Conservation (phyloP, 2,329 filamentous ascomycete genomes). For the Paraphoma chrysanthemicola region DNA sequence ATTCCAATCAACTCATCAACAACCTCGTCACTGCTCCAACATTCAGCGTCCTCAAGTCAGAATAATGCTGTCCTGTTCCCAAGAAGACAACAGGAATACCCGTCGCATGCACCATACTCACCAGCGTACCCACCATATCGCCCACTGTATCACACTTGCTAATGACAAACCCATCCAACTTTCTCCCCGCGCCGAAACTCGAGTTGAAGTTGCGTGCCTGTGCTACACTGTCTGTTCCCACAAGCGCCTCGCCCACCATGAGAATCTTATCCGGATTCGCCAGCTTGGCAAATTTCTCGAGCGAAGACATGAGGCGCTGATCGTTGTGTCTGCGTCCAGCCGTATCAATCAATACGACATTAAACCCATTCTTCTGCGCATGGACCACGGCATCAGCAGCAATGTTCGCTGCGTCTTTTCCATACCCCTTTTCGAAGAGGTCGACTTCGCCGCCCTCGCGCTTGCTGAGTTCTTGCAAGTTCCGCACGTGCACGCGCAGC, state of each 20-base stretch:
- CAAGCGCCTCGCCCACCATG: constrained; percentile 93
- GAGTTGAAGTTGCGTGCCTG: constrained; percentile 97
- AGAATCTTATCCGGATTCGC: constrained; percentile 97
- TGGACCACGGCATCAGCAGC: constrained; percentile 91
- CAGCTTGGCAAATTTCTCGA: constrained; percentile 97
- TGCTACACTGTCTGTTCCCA: constrained; percentile 92
- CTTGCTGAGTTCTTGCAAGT: constrained; percentile 84
- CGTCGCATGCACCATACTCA: constrained; percentile 97
- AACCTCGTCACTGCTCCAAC: constrained; percentile 69
- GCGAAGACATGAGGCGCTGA: constrained; percentile 89
- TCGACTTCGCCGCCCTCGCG: constrained; percentile 84
- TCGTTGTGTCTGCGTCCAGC: constrained; percentile 96
- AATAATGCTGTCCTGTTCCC: constrained; percentile 74
- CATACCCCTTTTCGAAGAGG: constrained; percentile 96
- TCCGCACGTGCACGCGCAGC: constrained; percentile 91
- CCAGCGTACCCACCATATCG: constrained; percentile 96
- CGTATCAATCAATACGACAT: constrained; percentile 96
- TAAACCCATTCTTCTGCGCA: constrained; percentile 76
- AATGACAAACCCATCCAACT: constrained; percentile 96
- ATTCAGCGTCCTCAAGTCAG: constrained; percentile 68
- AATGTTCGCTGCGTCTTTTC: constrained; percentile 94
- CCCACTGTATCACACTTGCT: constrained; percentile 98
- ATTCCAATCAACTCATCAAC: constrained; percentile 58
- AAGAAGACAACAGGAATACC: constrained; percentile 95
- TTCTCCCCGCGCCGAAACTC: constrained; percentile 81